phyloP scores from a whole-genome alignment of 352 stramenopile genomes.

The Phytophthora niederhauseri region DNA sequence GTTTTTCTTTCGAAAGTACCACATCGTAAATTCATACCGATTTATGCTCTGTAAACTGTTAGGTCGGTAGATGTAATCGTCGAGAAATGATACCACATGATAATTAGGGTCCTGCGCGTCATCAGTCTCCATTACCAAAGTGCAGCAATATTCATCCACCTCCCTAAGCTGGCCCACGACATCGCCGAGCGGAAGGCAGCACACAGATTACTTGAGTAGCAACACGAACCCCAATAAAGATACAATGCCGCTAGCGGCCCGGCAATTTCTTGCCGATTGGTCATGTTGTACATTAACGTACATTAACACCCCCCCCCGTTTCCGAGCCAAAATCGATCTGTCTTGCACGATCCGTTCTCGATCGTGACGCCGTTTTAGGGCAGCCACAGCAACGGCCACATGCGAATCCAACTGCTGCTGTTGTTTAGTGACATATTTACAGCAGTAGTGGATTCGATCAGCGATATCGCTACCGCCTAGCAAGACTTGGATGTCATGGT shows the following conservation, averaged over 20 bases:
- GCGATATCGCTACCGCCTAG: slow-evolving; percentile 6
- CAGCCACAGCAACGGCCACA: slow-evolving; percentile 4
- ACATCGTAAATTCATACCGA: slow-evolving; percentile 10
- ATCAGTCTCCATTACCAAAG: neutral
- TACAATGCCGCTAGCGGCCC: neutral
- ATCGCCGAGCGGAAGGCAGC: neutral
- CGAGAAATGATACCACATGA: neutral
- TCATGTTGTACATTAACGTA: neutral
- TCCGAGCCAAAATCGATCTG: neutral
- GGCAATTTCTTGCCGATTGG: neutral
- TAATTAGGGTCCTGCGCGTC: neutral
- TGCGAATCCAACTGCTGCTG: slow-evolving; percentile 4
- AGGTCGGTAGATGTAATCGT: slow-evolving; percentile 11
- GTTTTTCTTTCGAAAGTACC: neutral
- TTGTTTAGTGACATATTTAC: slow-evolving; percentile 18
- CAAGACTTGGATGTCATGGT: slow-evolving; percentile 1
- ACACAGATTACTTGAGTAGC: neutral
- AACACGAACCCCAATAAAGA: neutral
- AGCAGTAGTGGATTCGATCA: slow-evolving; percentile 15
- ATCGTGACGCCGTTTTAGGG: slow-evolving; percentile 4
- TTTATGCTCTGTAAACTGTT: neutral
- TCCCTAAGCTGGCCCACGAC: neutral
- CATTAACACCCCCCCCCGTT: slow-evolving; percentile 1
- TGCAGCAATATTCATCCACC: neutral
- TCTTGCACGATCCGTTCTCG: slow-evolving; percentile 1